Base-by-base conservation (phyloP, 192 early-diverging fungal genomes). In the Coemansia sp. region DNA sequence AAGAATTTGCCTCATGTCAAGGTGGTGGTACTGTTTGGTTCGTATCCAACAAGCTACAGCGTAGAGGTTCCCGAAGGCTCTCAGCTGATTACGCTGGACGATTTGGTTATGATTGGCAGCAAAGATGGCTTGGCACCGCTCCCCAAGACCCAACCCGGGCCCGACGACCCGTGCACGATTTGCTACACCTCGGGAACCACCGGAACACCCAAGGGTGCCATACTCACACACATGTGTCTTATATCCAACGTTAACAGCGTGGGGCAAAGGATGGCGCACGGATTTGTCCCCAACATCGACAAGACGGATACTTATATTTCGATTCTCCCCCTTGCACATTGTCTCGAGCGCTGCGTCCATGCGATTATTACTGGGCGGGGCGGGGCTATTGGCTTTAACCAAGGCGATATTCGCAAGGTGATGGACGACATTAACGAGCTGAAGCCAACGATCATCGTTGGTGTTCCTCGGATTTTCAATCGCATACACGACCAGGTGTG, bases 171-270 rank as follows among this genome's bases (percentile, higher is more conserved):
- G 2, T 82, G 71, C 65, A 73, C 79, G 3, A 96, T 98, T 77
- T 96, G 95, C 92, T 98, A 92, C 71, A 94, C 90, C 23, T 91
- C 89, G 52, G 92, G 96, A 20, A 92, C 90, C 18, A 96, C 95
- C 11, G 94, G 94, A n/a, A 90, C 83, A 74, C 96, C 96, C 61
- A 98, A 98, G 82, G 96, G 96, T 65, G 95, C 94, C 5, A 84
- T 95, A 51, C 76, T 98, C 26, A 86, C 89, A 26, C 94, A 97
- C 76, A 81, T 85, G 64, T 92, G 94, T 73, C 83, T 97, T 57
- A 80, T 95, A 41, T 91, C 96, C 62, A 86, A 88, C 9, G 60
- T 58, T 2, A 35, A 73, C 21, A 61, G 63, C 0, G 62, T 49
- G 18, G 56, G 18, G 11, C 16, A 73, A 53, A 36, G 74, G 26